These are phyloP conservation scores for Psilocybe cyanescens DNA, from an alignment of 768 basidiomycete genomes.

Conservation along the genomic window DNA sequence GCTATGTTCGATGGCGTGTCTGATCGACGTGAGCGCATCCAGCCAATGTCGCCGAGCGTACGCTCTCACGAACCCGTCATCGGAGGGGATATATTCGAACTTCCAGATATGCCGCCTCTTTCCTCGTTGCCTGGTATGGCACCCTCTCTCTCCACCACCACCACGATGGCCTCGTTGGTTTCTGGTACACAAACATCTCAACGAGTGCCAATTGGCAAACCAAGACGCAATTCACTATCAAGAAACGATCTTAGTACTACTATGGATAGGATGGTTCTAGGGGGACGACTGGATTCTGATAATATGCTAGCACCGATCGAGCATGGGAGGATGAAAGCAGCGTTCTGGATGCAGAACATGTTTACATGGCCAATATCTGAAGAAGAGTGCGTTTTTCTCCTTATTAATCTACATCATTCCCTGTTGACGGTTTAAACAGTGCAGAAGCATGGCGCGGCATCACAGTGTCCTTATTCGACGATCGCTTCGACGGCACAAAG, in stretches of 20 bases:
- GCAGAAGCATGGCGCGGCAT: constrained; percentile 48
- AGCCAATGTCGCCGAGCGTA: constrained; percentile 40
- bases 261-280: constrained; percentile 71
- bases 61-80: constrained; percentile 38
- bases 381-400: constrained; percentile 48
- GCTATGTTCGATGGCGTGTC: constrained; percentile 36
- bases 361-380: constrained; percentile 48
- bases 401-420: constrained; percentile 11
- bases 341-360: constrained; percentile 75
- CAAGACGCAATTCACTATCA: constrained; percentile 47
- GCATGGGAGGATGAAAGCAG: constrained; percentile 68
- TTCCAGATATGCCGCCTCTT: constrained; percentile 47
- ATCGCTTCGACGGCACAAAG: constrained; percentile 59
- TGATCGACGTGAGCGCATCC: constrained; percentile 33
- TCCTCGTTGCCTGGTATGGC: constrained; percentile 57
- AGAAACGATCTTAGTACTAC: constrained; percentile 62
- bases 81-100: constrained; percentile 35
- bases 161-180: constrained; percentile 54
- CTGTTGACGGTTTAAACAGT: constrained; percentile 26
- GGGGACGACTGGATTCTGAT: constrained; percentile 51
- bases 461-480: constrained; percentile 65
- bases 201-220: constrained; percentile 30
- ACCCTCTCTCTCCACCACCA: constrained; percentile 52
- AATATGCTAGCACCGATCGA: constrained; percentile 44
- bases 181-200: constrained; percentile 35